Evolutionary conservation across 345 rosid species (phyloP), one percentile per base, ranked within the genome.

Genomic region (Sonneratia alba): DNA sequence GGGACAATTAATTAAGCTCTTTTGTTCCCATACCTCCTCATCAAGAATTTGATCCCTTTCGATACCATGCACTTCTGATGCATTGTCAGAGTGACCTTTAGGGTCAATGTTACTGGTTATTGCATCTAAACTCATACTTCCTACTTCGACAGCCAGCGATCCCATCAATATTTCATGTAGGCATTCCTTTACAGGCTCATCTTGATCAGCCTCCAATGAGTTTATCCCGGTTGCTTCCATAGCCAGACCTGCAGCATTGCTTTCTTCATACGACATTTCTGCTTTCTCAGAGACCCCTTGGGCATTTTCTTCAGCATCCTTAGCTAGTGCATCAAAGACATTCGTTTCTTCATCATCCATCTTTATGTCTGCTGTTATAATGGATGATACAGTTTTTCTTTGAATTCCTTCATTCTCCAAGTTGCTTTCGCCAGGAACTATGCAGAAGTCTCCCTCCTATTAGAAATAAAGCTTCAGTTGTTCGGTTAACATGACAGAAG

Each of bases 391-490:
- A 53, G 19, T 53, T 37, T 51, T 73, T 27, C 64, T 64, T 68
- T 9, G 63, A 56, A 49, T 36, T 34, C 19, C 32, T 62, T 62
- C 66, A 27, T 13, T 62, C 66, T 62, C 66, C 13, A 32, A 62
- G 66, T 13, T 27, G 7, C 2, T 34, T 27, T 34, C 19, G 6
- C 36, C 38, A 8, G 36, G 38, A 27, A 62, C 2, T 12, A 32
- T 62, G 66, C 38, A 14, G 12, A 11, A 34, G 66, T 62, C 66
- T 34, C 66, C 38, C 38, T 62, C 66, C 66, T 62, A 62, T 62
- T 13, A 4, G 66, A 57, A 56, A 10, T 32, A 62, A 13, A 62
- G 19, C 70, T 18, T 66, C 51, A 47, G 15, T 45, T 43, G 70
- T 27, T 53, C 4, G 12, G 19, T 62, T 62, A 27, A 57, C 3